These are phyloP conservation scores for Smallanthus sonchifolius DNA, from an alignment of 129 eudicot genomes.

Conservation along the genomic window DNA sequence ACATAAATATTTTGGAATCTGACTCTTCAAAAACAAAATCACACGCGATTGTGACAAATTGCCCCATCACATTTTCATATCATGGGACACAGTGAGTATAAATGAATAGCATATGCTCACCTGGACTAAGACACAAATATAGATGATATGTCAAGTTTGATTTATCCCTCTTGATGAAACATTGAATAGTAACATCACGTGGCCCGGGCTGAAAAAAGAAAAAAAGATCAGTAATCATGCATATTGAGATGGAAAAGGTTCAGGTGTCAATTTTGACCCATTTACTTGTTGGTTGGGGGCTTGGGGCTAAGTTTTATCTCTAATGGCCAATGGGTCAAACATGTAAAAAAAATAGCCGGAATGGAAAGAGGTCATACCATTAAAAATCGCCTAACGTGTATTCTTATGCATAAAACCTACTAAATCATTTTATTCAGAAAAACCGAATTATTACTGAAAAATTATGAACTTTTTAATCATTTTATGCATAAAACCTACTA, in stretches of 20 bases:
- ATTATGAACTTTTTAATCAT: background rate
- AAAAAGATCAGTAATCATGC: constrained; percentile 10
- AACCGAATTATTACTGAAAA: background rate
- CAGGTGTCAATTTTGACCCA: background rate
- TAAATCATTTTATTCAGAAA: background rate
- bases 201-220: constrained; percentile 69
- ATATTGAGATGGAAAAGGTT: background rate
- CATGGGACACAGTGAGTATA: background rate
- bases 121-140: constrained; percentile 81
- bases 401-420: background rate
- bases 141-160: constrained; percentile 89
- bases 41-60: background rate
- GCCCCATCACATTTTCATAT: background rate
- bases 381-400: background rate
- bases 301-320: background rate
- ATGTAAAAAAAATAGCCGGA: background rate
- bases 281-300: background rate
- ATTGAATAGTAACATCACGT: constrained; percentile 85
- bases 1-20: background rate
- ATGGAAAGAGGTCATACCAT: background rate
- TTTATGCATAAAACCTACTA: background rate
- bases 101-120: constrained; percentile 38
- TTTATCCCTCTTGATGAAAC: constrained; percentile 89
- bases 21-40: constrained; percentile 7
- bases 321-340: background rate